phyloP scores from a whole-genome alignment of 2,329 filamentous ascomycete species.

The Fusarium abutilonis region DNA sequence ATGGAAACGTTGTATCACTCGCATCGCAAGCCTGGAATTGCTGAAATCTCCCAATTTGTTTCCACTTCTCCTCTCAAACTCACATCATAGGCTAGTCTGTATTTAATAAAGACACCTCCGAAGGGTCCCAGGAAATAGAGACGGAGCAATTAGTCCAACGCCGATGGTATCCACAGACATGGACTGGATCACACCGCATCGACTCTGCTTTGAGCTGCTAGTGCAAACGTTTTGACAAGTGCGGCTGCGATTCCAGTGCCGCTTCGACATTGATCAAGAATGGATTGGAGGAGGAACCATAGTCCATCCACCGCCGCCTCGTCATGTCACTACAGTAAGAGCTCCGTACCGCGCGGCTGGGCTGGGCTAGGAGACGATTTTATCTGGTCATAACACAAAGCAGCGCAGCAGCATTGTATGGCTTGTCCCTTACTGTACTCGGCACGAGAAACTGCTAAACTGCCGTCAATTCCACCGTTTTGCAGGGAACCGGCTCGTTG shows the following conservation, averaged over 20 bases:
- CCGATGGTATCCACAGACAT: constrained; percentile 31
- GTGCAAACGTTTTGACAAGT: constrained; percentile 22
- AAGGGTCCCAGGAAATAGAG: constrained; percentile 17
- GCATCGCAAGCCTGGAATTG: not conserved
- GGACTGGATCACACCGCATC: constrained; percentile 37
- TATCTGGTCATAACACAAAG: too few relatives aligned
- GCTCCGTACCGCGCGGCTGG: constrained; percentile 31
- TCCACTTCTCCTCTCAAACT: not conserved
- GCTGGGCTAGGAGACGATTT: constrained; percentile 12
- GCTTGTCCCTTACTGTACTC: constrained; percentile 10
- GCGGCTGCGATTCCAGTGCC: constrained; percentile 24
- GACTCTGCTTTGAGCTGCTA: constrained; percentile 25
- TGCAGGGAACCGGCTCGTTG: constrained; percentile 25
- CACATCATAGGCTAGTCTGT: not conserved
- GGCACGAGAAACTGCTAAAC: constrained; percentile 17
- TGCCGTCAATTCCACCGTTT: constrained; percentile 28
- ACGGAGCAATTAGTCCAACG: constrained; percentile 16
- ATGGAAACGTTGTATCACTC: not conserved
- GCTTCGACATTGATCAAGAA: constrained; percentile 15
- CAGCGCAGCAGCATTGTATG: constrained; percentile 9
- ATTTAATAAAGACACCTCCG: constrained; percentile 7
- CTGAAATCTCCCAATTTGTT: not conserved
- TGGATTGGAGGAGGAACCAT: constrained; percentile 6
- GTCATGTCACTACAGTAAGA: constrained; percentile 12
- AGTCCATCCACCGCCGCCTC: constrained; percentile 25